Percentiles rank a stretch among this genome's conserved stretches.
Conservation (phyloP, 345 rosid species). For the Dipteronia sinensis region DNA sequence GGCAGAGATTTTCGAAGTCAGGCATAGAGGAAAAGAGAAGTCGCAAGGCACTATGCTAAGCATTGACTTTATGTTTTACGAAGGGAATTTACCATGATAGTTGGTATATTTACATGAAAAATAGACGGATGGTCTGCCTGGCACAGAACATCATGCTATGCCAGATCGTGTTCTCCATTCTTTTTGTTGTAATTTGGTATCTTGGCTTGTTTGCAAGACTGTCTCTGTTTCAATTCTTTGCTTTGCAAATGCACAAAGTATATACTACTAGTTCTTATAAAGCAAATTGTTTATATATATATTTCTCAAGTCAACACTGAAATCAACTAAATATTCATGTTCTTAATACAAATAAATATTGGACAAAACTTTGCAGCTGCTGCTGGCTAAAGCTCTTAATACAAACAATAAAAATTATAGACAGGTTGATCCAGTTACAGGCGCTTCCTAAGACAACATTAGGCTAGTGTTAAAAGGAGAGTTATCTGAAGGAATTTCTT, state of each 20-base stretch:
- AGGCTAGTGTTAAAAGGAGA: too few species aligned
- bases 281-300: neutral
- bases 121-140: too few species aligned
- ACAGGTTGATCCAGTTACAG: neutral
- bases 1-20: slow-evolving; percentile 61
- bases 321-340: neutral
- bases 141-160: too few species aligned
- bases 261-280: neutral
- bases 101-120: neutral
- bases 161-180: too few species aligned
- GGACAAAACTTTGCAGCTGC: neutral
- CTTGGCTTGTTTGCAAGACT: neutral
- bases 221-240: neutral
- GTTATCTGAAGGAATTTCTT: neutral
- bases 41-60: slow-evolving; percentile 20
- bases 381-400: neutral
- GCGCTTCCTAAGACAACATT: too few species aligned
- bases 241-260: neutral
- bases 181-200: neutral
- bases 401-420: neutral
- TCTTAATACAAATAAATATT: neutral
- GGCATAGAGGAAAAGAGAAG: slow-evolving; percentile 77
- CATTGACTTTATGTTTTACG: neutral
- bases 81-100: neutral
- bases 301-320: neutral